Evolutionary conservation across 108 stramenopile species (phyloP).

Genomic region (Cylindrotheca fusiformis): DNA sequence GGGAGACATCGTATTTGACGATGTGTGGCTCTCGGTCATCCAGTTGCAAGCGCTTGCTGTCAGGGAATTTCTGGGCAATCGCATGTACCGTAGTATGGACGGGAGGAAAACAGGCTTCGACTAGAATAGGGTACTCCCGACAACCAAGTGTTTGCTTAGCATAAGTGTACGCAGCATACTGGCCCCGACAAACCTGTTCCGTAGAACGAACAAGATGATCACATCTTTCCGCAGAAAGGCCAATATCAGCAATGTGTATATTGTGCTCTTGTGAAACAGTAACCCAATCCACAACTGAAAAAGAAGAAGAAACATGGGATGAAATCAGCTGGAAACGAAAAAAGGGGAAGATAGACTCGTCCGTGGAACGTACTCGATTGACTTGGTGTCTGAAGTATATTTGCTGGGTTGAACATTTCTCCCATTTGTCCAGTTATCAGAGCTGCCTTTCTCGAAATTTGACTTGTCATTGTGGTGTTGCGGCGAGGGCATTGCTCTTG

Average conservation of each 20-base stretch:
- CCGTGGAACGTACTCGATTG: neutral
- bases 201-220: constrained; percentile 50
- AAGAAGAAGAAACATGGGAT: neutral
- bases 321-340: neutral
- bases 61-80: constrained; percentile 18
- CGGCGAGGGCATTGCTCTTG: constrained; percentile 20
- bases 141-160: constrained; percentile 84
- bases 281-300: constrained; percentile 52
- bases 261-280: constrained; percentile 50
- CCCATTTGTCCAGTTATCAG: neutral
- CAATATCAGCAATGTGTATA: constrained; percentile 69
- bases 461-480: constrained; percentile 4
- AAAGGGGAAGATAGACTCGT: neutral
- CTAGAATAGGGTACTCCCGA: constrained; percentile 60
- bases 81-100: constrained; percentile 42
- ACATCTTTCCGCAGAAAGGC: constrained; percentile 44
- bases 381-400: neutral
- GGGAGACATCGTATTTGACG: constrained; percentile 72
- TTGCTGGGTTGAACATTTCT: neutral
- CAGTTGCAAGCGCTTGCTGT: constrained; percentile 26
- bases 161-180: constrained; percentile 72
- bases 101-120: constrained; percentile 28
- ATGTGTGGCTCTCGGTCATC: constrained; percentile 81
- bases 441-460: neutral
- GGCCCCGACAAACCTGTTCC: constrained; percentile 57